Conservation (phyloP, 305 asterid genomes). For the Fraxinus sp. region DNA sequence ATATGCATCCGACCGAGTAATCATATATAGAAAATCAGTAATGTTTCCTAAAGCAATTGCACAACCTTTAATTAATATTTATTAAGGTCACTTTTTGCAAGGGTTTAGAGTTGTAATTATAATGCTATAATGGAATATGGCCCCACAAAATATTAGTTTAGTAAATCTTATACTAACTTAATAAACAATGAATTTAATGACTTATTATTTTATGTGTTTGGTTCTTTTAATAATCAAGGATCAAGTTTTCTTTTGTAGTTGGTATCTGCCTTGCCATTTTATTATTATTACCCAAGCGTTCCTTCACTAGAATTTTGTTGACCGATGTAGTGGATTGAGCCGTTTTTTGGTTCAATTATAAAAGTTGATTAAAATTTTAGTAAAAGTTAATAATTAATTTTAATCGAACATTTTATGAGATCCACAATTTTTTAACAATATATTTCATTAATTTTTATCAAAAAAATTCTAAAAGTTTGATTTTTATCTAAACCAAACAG, state of each 20-base stretch:
- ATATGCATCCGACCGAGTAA: conserved; percentile 12
- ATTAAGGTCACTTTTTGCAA: not conserved
- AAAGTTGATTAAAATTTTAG: no score
- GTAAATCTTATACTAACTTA: not conserved
- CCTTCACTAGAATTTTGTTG: not conserved
- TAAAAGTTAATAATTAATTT: no score
- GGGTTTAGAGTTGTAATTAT: not conserved
- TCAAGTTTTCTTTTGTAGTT: not conserved
- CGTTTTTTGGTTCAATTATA: not conserved
- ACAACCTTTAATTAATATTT: not conserved
- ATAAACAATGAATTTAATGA: not conserved
- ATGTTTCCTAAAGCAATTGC: conserved; percentile 30
- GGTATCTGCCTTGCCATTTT: not conserved
- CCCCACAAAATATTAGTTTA: not conserved
- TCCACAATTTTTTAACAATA: not conserved
- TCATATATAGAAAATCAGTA: not conserved
- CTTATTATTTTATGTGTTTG: not conserved
- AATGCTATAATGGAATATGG: not conserved
- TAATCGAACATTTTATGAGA: not conserved
- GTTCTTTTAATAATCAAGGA: not conserved
- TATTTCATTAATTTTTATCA: no score
- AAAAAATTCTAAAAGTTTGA: no score
- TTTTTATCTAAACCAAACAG: no score
- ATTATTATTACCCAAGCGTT: not conserved
- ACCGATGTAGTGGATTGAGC: not conserved